These are phyloP conservation scores for Trametes versicolor DNA, from an alignment of 1,284 basidiomycete species.

Conservation along the genomic window DNA sequence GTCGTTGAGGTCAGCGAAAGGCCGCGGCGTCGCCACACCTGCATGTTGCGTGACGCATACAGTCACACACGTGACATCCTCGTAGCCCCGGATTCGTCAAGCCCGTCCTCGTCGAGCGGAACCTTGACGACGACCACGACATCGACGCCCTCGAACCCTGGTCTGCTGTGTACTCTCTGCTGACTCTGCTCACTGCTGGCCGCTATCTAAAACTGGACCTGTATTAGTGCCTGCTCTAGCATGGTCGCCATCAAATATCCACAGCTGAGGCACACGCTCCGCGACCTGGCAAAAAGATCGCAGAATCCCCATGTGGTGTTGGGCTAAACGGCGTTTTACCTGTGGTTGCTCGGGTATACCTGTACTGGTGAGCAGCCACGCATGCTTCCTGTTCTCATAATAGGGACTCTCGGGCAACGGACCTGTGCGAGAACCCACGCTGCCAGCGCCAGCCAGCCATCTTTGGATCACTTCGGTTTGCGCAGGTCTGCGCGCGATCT, in stretches of 20 bases:
- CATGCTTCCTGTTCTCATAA: constrained; percentile 21
- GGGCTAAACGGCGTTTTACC: no score
- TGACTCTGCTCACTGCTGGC: no score
- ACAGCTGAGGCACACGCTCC: no score
- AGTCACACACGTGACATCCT: constrained; percentile 6
- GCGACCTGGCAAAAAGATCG: no score
- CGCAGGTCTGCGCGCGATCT: constrained; percentile 7
- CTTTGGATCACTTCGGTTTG: constrained; percentile 7
- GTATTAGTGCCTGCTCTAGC: no score
- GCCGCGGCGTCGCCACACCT: constrained; percentile 3
- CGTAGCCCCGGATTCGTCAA: neutral
- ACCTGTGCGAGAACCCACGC: constrained; percentile 22
- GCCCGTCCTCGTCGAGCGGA: neutral
- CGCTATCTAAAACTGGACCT: no score
- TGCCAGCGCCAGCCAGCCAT: constrained; percentile 18
- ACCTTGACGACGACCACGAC: neutral
- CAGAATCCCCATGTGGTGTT: neutral
- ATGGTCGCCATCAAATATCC: no score
- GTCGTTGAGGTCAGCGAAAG: constrained; percentile 9
- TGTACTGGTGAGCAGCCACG: constrained; percentile 2
- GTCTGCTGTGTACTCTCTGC: no score
- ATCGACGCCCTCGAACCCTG: no score
- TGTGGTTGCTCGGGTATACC: neutral
- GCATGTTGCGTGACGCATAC: neutral
- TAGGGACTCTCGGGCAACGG: constrained; percentile 17